phyloP scores from a whole-genome alignment of 2,329 filamentous ascomycete species.

The Trichophyton rubrum region DNA sequence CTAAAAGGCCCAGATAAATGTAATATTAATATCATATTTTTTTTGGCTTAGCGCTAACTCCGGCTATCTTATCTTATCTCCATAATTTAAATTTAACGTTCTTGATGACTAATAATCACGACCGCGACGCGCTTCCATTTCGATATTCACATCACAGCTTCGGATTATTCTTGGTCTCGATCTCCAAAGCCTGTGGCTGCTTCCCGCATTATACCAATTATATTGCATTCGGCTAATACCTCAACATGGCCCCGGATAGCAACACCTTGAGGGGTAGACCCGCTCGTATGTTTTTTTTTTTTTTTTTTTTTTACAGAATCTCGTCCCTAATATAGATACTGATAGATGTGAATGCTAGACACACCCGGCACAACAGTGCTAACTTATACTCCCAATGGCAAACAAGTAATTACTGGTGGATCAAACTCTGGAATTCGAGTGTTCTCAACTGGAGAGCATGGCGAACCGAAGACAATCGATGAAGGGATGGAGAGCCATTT shows the following conservation, averaged over 20 bases:
- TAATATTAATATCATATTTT: not conserved
- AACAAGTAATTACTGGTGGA: constrained; percentile 77
- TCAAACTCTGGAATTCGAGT: constrained; percentile 88
- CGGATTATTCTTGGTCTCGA: not conserved
- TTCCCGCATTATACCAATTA: too few relatives aligned
- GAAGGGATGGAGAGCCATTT: constrained; percentile 80
- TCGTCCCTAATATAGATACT: not conserved
- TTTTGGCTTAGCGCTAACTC: not conserved
- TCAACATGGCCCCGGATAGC: constrained; percentile 3
- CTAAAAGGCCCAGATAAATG: not conserved
- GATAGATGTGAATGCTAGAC: constrained; percentile 37
- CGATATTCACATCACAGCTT: not conserved
- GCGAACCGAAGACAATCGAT: constrained; percentile 84
- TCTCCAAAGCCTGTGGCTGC: too few relatives aligned
- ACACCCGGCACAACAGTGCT: constrained; percentile 77
- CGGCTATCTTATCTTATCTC: not conserved
- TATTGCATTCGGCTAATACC: too few relatives aligned
- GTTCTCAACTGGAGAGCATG: constrained; percentile 81
- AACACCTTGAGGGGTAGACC: constrained; percentile 30
- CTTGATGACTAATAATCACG: not conserved
- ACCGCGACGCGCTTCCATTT: not conserved
- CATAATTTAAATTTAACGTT: not conserved
- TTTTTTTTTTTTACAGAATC: constrained; percentile 6
- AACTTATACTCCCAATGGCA: constrained; percentile 79
- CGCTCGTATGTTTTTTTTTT: constrained; percentile 33